A percentile compares a stretch with the other conserved stretches of the same genome.
phyloP scores from a whole-genome alignment of 106 monocot genomes.

The Agapanthus africanus region DNA sequence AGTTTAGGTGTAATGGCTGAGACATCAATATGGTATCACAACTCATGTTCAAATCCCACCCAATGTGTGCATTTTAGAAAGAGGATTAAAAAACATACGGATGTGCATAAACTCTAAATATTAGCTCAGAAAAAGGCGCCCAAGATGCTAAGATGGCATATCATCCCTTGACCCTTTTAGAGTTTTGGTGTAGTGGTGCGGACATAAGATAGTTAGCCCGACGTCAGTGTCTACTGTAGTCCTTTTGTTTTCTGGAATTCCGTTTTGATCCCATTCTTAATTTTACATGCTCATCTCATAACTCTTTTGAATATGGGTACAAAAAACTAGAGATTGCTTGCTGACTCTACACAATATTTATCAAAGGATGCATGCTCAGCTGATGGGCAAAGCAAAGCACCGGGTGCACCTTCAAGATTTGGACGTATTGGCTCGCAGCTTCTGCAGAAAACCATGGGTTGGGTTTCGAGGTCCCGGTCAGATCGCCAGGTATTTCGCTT shows the following conservation, averaged over 20 bases:
- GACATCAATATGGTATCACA: too few species aligned
- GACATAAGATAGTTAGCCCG: too few species aligned
- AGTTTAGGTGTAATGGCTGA: too few species aligned
- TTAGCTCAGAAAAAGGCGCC: too few species aligned
- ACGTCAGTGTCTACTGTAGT: too few species aligned
- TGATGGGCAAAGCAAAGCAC: slow-evolving; percentile 37
- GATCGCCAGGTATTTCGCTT: slow-evolving; percentile 60
- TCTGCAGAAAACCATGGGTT: slow-evolving; percentile 82
- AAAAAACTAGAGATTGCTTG: not conserved
- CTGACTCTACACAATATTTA: slow-evolving; percentile 13
- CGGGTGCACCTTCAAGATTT: slow-evolving; percentile 55
- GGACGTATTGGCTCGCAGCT: slow-evolving; percentile 64
- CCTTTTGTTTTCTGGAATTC: not conserved
- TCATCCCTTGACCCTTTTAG: too few species aligned
- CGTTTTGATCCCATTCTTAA: not conserved
- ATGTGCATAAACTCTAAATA: too few species aligned
- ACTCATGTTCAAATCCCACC: too few species aligned
- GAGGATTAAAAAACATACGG: too few species aligned
- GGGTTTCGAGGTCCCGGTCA: slow-evolving; percentile 64
- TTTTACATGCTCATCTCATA: not conserved
- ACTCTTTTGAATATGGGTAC: not conserved
- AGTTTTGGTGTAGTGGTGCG: too few species aligned
- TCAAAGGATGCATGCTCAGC: slow-evolving; percentile 31
- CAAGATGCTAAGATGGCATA: too few species aligned
- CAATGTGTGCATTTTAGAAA: too few species aligned